Percentiles rank a stretch among this genome's conserved stretches.
Conservation (phyloP, 768 basidiomycete species). For the Mycena venus region DNA sequence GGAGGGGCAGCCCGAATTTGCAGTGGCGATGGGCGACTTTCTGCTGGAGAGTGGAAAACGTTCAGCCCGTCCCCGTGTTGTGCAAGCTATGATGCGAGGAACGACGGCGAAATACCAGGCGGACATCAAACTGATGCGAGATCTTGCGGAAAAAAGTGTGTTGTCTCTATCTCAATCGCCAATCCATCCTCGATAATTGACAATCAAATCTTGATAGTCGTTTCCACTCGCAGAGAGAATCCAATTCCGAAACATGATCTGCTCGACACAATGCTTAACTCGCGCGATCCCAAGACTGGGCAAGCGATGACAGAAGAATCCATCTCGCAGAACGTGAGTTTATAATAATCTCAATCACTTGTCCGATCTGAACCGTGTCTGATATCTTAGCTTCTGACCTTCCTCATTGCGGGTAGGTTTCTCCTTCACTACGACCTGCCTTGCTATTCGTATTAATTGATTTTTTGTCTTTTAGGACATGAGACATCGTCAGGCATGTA, state of each 20-base stretch:
- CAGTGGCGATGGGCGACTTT: constrained; percentile 56
- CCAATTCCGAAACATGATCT: constrained; percentile 58
- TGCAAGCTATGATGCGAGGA: constrained; percentile 50
- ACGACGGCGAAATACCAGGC: constrained; percentile 54
- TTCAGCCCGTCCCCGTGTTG: constrained; percentile 48
- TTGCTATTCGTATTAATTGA: not conserved
- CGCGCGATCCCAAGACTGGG: constrained; percentile 60
- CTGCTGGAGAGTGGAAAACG: constrained; percentile 54
- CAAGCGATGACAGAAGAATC: constrained; percentile 53
- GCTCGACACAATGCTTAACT: constrained; percentile 59
- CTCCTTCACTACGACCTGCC: not conserved
- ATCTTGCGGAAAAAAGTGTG: constrained; percentile 54
- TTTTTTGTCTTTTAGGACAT: constrained; percentile 30
- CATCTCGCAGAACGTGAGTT: constrained; percentile 56
- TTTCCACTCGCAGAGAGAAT: constrained; percentile 52
- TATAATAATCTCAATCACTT: not conserved
- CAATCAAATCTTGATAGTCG: constrained; percentile 42
- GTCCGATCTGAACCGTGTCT: not conserved
- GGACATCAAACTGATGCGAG: constrained; percentile 56
- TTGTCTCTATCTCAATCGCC: not conserved
- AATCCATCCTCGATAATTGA: too few species aligned
- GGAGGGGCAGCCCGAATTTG: constrained; percentile 54
- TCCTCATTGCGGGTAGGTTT: constrained; percentile 60
- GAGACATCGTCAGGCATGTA: constrained; percentile 43
- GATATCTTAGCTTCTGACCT: constrained; percentile 56